A percentile compares a stretch with the other conserved stretches of the same genome.
These are phyloP conservation scores for Zoysia pacifica DNA, from an alignment of 176 grass and related monocot species.

Conservation along the genomic window DNA sequence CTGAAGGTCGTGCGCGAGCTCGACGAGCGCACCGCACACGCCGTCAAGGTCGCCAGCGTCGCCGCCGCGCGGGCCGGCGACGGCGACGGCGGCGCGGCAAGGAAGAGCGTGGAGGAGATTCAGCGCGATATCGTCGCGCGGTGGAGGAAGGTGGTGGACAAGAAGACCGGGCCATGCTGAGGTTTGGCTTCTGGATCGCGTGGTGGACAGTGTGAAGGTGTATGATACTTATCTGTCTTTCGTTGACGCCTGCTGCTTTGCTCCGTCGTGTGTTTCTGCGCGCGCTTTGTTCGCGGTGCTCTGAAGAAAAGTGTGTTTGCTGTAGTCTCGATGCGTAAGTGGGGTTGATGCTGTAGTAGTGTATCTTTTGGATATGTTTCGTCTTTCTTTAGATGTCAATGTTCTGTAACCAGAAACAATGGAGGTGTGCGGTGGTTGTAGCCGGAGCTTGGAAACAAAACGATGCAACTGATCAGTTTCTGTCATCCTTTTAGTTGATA, in stretches of 20 bases:
- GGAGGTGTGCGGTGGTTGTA: background rate
- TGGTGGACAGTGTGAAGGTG: background rate
- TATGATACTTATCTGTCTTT: background rate
- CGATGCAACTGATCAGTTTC: no score
- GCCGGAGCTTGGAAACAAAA: background rate
- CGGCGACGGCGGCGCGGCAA: background rate
- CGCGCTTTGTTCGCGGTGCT: background rate
- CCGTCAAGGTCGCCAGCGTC: conserved; percentile 25
- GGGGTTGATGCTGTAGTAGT: background rate
- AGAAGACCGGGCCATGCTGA: conserved; percentile 59
- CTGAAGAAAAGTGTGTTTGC: background rate
- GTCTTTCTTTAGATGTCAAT: background rate
- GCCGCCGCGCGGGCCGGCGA: background rate
- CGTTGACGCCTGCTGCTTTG: background rate
- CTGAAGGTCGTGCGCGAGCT: conserved; percentile 59
- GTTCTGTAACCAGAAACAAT: conserved; percentile 12
- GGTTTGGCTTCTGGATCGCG: background rate
- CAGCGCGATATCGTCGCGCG: conserved; percentile 34
- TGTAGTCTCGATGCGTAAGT: background rate
- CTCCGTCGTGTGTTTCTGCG: background rate
- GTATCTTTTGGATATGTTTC: background rate
- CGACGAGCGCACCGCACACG: conserved; percentile 33
- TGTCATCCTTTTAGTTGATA: no score
- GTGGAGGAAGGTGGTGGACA: conserved; percentile 34
- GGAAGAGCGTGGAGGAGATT: conserved; percentile 54